Evolutionary conservation across 192 early-diverging fungal species (phyloP).

Genomic region (Podila epigama): DNA sequence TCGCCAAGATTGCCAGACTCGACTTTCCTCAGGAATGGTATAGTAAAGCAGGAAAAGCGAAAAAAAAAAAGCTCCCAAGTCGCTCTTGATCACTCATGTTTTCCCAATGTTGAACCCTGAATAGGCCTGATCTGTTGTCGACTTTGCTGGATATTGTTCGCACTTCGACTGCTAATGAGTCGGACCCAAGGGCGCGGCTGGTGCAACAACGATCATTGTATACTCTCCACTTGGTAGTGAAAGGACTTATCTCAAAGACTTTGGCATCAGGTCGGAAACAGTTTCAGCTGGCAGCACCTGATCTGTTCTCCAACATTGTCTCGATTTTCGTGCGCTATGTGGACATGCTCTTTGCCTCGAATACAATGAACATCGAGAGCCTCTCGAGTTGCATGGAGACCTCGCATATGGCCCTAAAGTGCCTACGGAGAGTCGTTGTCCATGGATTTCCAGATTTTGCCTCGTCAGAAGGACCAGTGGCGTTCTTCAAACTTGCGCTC

Average conservation of each 20-base stretch:
- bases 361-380: constrained; percentile 50
- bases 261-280: constrained; percentile 67
- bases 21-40: constrained; percentile 90
- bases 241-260: constrained; percentile 75
- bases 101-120: background rate
- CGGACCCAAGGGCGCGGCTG: constrained; percentile 43
- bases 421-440: constrained; percentile 77
- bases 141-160: constrained; percentile 66
- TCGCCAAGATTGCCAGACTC: constrained; percentile 83
- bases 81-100: background rate
- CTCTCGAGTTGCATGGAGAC: constrained; percentile 60
- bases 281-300: constrained; percentile 72
- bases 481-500: constrained; percentile 56
- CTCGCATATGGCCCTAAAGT: constrained; percentile 73
- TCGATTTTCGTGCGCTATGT: constrained; percentile 70
- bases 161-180: constrained; percentile 43
- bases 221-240: constrained; percentile 78
- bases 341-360: constrained; percentile 57
- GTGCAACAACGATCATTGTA: constrained; percentile 77
- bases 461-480: constrained; percentile 61
- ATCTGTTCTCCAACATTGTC: constrained; percentile 71
- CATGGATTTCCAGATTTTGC: constrained; percentile 74
- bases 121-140: constrained; percentile 68
- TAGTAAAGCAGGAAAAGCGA: background rate
- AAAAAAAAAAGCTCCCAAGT: background rate